Conservation (phyloP, 2,329 filamentous ascomycete species). For the Alternaria arborescens region DNA sequence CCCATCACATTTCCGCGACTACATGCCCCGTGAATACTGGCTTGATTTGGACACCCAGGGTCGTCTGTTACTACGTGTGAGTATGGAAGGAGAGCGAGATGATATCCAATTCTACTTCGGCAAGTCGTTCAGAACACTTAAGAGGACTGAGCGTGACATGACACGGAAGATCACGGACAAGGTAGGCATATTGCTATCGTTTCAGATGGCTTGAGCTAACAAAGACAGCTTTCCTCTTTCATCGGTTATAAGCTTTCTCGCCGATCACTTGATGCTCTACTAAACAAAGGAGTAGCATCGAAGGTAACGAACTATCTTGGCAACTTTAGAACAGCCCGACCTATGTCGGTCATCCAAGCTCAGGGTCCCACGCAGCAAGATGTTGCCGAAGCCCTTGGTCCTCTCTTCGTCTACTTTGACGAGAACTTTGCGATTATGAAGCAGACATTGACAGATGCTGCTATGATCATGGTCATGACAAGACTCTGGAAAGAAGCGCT, state of each 20-base stretch:
- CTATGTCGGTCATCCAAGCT: constrained; percentile 59
- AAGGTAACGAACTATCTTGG: constrained; percentile 68
- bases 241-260: constrained; percentile 89
- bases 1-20: constrained; percentile 95
- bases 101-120: constrained; percentile 99
- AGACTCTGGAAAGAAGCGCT: constrained; percentile 97
- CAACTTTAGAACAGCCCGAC: constrained; percentile 62
- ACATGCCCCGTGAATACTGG: constrained; percentile 96
- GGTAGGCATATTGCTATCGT: constrained; percentile 60
- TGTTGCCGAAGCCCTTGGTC: constrained; percentile 80
- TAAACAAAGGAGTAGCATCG: constrained; percentile 76
- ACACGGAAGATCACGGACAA: constrained; percentile 98
- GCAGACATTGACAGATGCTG: constrained; percentile 88
- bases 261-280: constrained; percentile 77
- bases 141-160: constrained; percentile 97
- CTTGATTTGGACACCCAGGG: constrained; percentile 96
- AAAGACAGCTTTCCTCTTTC: constrained; percentile 79
- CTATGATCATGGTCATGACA: constrained; percentile 99
- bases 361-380: constrained; percentile 74
- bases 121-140: constrained; percentile 93
- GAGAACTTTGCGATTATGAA: constrained; percentile 99
- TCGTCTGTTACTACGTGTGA: constrained; percentile 85
- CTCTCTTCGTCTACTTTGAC: constrained; percentile 93
- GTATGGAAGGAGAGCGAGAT: constrained; percentile 98
- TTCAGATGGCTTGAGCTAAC: constrained; percentile 15